These are phyloP conservation scores for Isabelozyma heimii DNA, from an alignment of 805 yeast species.

Conservation along the genomic window DNA sequence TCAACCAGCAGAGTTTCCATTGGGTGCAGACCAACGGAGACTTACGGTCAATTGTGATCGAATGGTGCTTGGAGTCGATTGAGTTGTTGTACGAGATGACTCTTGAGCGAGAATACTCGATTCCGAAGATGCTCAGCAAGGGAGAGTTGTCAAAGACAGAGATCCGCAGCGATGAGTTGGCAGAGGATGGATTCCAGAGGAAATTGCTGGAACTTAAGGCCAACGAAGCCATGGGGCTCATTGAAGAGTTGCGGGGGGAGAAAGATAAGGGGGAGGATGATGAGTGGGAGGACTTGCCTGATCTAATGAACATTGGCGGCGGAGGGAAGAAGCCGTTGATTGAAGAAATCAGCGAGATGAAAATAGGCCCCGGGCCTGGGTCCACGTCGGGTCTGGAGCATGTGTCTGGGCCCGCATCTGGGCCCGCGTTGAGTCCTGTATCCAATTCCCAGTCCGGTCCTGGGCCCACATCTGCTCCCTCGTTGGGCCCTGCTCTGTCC, in stretches of 20 bases:
- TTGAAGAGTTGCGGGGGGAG: conserved; percentile 37
- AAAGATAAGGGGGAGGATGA: conserved; percentile 11
- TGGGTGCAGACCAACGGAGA: conserved; percentile 62
- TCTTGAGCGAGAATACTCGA: conserved; percentile 60
- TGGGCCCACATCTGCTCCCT: too few relatives aligned
- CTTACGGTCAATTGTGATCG: conserved; percentile 63
- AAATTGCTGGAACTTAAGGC: conserved; percentile 32
- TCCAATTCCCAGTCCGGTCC: too few relatives aligned
- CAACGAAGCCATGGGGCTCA: conserved; percentile 41
- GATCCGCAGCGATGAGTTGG: conserved; percentile 44
- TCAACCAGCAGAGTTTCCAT: conserved; percentile 58
- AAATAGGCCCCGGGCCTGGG: neutral
- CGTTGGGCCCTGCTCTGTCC: too few relatives aligned
- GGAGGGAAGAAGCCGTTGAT: conserved; percentile 43
- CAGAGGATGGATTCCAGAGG: conserved; percentile 32
- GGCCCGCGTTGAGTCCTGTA: too few relatives aligned
- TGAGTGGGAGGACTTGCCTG: conserved; percentile 19
- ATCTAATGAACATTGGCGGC: conserved; percentile 24
- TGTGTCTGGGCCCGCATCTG: too few relatives aligned
- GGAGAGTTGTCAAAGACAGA: conserved; percentile 54
- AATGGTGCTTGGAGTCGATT: conserved; percentile 81
- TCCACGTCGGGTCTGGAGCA: too few relatives aligned
- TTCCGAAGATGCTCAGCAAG: conserved; percentile 73
- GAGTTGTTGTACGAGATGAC: conserved; percentile 50
- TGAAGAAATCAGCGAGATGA: conserved; percentile 47